Base-by-base conservation (phyloP, 768 basidiomycete genomes). In the Phaeolepiota aurea region DNA sequence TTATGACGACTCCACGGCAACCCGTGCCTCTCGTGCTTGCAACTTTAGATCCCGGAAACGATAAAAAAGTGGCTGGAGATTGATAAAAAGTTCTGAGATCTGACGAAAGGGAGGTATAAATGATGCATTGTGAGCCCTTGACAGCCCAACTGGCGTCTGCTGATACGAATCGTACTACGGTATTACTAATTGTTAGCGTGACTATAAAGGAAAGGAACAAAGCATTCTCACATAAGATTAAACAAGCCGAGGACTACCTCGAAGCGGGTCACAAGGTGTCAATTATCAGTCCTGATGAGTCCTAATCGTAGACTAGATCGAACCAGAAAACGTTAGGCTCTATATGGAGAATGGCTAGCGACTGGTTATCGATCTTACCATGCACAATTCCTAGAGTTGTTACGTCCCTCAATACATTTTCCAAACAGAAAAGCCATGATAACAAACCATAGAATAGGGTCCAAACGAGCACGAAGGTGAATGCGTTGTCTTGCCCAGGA, bases 391-490 rank as follows among this genome's bases (percentile, higher is more conserved):
- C 69, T 73, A 37, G 4, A 32, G n/a, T 7, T n/a, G 25, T n/a
- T 28, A 28, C 25, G 25, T n/a, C 25, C 25, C 25, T 28, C 25
- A 28, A n/a, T n/a, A 19, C 9, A 16, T 35, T 5, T 35, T 9
- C n/a, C n/a, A n/a, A n/a, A 35, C 16, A 14, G 33, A 25, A 12
- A 36, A 34, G 4, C 15, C 14, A 46, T 25, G 32, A 34, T 31
- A 16, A 63, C 84, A 44, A 51, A 89, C 87, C 92, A 57, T 87
- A 94, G 58, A 92, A 87, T 41, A 94, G 65, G 23, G 92, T 97
- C 92, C 92, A 97, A 15, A 86, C 82, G 20, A 96, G 74, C 43
- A 97, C 74, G 53, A 93, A 97, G 2, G 89, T 88, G 53, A 90
- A 88, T 13, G 82, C 65, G 48, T 90, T 92, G 60, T 96, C 92